Percentiles rank a stretch among this genome's conserved stretches.
phyloP scores from a whole-genome alignment of 2,329 filamentous ascomycete genomes.

The Beauveria medogensis region DNA sequence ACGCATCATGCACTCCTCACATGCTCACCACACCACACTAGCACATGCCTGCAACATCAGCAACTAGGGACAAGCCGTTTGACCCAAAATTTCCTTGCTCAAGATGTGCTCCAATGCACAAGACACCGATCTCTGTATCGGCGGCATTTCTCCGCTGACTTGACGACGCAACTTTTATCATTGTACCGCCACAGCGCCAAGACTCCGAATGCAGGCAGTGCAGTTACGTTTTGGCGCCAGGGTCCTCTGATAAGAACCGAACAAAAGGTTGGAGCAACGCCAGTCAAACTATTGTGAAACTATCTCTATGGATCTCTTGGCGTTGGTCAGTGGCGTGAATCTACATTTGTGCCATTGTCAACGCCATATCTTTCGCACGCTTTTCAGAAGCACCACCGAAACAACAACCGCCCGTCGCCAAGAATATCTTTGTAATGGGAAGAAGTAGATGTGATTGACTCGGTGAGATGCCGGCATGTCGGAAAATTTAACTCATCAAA shows the following conservation, averaged over 20 bases:
- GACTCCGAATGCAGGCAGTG: not conserved
- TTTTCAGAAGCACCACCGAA: not conserved
- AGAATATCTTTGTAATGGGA: too few relatives aligned
- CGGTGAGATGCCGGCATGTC: too few relatives aligned
- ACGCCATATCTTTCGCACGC: constrained; percentile 1
- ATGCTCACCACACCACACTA: too few relatives aligned
- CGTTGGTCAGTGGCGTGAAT: not conserved
- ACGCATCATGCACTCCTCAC: too few relatives aligned
- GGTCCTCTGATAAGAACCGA: not conserved
- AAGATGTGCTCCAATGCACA: too few relatives aligned
- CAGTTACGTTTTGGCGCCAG: not conserved
- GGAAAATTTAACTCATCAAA: too few relatives aligned
- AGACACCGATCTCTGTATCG: not conserved
- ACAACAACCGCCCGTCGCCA: too few relatives aligned
- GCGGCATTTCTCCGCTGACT: not conserved
- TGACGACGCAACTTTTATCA: not conserved
- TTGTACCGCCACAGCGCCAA: constrained; percentile 1
- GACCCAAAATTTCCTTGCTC: not conserved
- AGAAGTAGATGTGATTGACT: too few relatives aligned
- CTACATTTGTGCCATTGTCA: not conserved
- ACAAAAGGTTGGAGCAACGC: not conserved
- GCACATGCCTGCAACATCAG: not conserved
- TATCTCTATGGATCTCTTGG: not conserved
- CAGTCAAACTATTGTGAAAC: not conserved
- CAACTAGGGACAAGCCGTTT: not conserved